Conservation (phyloP, 1,284 basidiomycete genomes). For the Ceratobasidium sp. region DNA sequence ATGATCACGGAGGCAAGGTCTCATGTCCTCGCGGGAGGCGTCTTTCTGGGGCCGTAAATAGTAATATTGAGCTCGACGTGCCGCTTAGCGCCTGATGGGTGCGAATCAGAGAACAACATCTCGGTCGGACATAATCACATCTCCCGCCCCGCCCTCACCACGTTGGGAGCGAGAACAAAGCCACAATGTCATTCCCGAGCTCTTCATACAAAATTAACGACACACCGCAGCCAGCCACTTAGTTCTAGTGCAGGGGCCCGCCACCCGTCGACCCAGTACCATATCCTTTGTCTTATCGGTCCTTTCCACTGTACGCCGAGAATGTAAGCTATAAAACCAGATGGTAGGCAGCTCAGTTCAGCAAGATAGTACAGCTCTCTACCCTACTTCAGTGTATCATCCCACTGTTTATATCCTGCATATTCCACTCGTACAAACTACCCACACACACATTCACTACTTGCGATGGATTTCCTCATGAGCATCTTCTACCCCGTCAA, state of each 20-base stretch:
- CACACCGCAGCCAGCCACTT: background rate
- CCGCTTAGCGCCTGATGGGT: no score
- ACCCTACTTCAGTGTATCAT: conserved; percentile 26
- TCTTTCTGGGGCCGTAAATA: no score
- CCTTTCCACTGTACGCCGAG: background rate
- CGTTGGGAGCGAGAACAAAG: background rate
- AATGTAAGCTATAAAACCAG: background rate
- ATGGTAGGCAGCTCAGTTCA: background rate
- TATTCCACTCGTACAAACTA: background rate
- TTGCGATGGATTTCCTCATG: conserved; percentile 22
- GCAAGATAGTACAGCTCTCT: conserved; percentile 23
- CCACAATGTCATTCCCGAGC: no score
- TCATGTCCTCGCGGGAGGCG: no score
- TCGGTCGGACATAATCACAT: conserved; percentile 8
- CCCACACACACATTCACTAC: conserved; percentile 10
- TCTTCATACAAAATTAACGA: conserved; percentile 9
- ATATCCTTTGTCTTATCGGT: conserved; percentile 10
- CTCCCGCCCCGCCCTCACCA: conserved; percentile 1
- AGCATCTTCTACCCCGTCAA: conserved; percentile 9
- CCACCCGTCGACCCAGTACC: background rate
- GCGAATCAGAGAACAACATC: no score
- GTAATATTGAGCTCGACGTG: no score
- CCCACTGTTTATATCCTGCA: background rate
- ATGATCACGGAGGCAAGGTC: no score
- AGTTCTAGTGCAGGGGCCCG: background rate